Evolutionary conservation across 306 rosid genomes (phyloP).

Genomic region (Begonia fuchsioides): DNA sequence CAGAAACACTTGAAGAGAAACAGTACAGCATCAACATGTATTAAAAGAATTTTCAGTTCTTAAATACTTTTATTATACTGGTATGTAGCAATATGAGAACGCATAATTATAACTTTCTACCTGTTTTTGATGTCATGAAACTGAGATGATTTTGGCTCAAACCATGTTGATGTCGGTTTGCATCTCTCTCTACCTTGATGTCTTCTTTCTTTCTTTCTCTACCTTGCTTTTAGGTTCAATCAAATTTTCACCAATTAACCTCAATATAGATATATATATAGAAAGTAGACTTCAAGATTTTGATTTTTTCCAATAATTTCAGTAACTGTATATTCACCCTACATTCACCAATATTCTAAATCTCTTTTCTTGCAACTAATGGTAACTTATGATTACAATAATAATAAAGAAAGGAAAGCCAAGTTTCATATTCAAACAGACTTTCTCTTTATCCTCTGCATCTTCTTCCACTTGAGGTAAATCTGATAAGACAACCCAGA

Average conservation of each 20-base stretch:
- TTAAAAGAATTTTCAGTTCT: slow-evolving; percentile 19
- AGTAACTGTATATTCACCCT: too few species aligned
- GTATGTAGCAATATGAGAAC: slow-evolving; percentile 80
- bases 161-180: slow-evolving; percentile 84
- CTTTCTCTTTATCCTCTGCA: too few species aligned
- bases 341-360: too few species aligned
- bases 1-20: background rate
- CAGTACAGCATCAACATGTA: slow-evolving; percentile 39
- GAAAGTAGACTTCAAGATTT: too few species aligned
- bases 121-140: slow-evolving; percentile 60
- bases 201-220: slow-evolving; percentile 13
- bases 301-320: too few species aligned
- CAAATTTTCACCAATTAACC: background rate
- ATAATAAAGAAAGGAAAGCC: too few species aligned
- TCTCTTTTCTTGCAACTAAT: too few species aligned
- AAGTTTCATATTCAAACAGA: too few species aligned
- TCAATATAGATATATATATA: background rate
- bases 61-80: slow-evolving; percentile 17
- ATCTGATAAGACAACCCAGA: too few species aligned
- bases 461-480: too few species aligned
- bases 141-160: slow-evolving; percentile 56
- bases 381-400: too few species aligned
- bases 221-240: background rate
- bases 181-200: slow-evolving; percentile 21
- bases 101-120: slow-evolving; percentile 1